Conservation (phyloP, 2,329 filamentous ascomycete genomes). For the Phoma herbarum region DNA sequence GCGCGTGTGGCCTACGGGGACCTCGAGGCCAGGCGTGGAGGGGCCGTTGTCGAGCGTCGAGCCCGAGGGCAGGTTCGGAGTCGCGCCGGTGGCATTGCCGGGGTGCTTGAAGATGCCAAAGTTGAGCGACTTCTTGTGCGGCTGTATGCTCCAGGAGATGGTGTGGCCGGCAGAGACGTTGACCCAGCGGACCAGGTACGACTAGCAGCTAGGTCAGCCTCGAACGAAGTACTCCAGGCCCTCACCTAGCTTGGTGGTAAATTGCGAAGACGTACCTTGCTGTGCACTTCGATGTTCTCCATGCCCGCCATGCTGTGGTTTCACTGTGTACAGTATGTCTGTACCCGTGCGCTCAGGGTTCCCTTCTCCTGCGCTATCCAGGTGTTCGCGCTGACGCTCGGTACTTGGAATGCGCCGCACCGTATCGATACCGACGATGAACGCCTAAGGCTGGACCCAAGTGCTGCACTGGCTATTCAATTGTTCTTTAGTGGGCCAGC, state of each 20-base stretch:
- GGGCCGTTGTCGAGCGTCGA: conserved; percentile 40
- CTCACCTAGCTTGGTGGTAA: background rate
- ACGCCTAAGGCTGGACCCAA: conserved; percentile 10
- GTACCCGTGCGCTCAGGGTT: background rate
- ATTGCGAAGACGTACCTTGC: conserved; percentile 72
- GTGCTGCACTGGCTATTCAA: conserved; percentile 14
- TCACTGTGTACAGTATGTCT: conserved; percentile 1
- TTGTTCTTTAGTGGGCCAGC: conserved; percentile 26
- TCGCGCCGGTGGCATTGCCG: conserved; percentile 68
- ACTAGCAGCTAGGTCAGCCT: conserved; percentile 62
- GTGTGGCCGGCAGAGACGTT: conserved; percentile 89
- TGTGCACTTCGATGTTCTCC: conserved; percentile 96
- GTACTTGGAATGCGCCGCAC: conserved; percentile 17
- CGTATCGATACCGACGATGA: conserved; percentile 12
- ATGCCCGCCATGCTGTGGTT: conserved; percentile 77
- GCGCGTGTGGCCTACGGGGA: conserved; percentile 62
- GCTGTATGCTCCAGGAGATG: conserved; percentile 96
- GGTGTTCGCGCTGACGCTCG: conserved; percentile 18
- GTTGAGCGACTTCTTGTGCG: conserved; percentile 98
- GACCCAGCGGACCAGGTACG: conserved; percentile 97
- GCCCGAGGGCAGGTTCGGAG: conserved; percentile 49
- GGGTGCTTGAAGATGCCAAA: conserved; percentile 98
- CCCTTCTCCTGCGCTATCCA: conserved; percentile 7
- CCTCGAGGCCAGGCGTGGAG: conserved; percentile 59
- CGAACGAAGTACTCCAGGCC: too few relatives aligned